These are phyloP conservation scores for Amanita rimosa DNA, from an alignment of 768 basidiomycete species.

Conservation along the genomic window DNA sequence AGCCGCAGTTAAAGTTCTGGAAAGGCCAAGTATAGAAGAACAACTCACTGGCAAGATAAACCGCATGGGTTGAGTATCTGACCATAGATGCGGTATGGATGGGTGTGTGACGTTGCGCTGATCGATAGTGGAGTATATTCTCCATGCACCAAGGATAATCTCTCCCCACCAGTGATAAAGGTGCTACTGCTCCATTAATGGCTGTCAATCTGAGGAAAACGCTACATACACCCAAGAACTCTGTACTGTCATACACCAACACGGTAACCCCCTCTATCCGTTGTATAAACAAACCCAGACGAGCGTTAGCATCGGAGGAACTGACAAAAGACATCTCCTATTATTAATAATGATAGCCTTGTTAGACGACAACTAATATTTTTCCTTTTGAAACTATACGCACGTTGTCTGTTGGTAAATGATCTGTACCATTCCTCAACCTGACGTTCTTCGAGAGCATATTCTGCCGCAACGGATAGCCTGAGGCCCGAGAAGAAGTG, in stretches of 20 bases:
- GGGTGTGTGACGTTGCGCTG: not conserved
- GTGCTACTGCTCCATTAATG: constrained; percentile 18
- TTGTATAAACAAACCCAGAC: no score
- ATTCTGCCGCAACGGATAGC: constrained; percentile 32
- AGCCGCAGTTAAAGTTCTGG: not conserved
- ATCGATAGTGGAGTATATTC: constrained; percentile 21
- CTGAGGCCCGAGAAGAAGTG: not conserved
- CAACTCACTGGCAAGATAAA: constrained; percentile 21
- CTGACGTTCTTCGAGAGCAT: constrained; percentile 24
- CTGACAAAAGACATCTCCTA: no score
- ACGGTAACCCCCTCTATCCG: constrained; percentile 3
- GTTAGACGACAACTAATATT: constrained; percentile 4
- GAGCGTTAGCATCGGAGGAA: no score
- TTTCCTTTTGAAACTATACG: constrained; percentile 1
- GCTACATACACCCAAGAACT: constrained; percentile 15
- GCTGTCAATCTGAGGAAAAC: not conserved
- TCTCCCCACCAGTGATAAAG: constrained; percentile 38
- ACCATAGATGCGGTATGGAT: constrained; percentile 2
- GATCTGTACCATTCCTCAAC: constrained; percentile 9
- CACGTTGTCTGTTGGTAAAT: constrained; percentile 21
- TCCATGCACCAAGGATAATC: constrained; percentile 29
- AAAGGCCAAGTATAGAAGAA: not conserved
- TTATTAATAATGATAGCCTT: no score
- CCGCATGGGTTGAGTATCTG: constrained; percentile 10
- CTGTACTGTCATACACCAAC: constrained; percentile 14